phyloP scores from a whole-genome alignment of 192 early-diverging fungal species.

The Rhizoclosmatium globosum region DNA sequence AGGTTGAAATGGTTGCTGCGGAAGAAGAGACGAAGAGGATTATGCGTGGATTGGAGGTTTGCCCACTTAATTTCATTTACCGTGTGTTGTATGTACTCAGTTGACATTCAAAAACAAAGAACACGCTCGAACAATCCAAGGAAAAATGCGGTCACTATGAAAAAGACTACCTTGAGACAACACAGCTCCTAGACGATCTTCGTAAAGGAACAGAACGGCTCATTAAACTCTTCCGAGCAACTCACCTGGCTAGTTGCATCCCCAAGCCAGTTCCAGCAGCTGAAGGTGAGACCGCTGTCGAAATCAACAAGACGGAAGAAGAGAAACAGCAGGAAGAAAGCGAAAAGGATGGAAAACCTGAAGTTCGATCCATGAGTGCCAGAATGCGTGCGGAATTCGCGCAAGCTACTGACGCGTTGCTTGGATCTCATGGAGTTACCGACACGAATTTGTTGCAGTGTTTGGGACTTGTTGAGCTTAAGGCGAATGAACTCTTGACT shows the following conservation, averaged over 20 bases:
- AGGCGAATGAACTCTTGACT: slow-evolving; percentile 62
- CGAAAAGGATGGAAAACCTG: slow-evolving; percentile 4
- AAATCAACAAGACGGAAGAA: slow-evolving; percentile 4
- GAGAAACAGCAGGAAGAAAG: not conserved
- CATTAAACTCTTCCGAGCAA: slow-evolving; percentile 43
- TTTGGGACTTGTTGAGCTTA: slow-evolving; percentile 61
- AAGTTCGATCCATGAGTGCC: slow-evolving; percentile 12
- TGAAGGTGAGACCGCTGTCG: not conserved
- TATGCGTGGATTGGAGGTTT: slow-evolving; percentile 55
- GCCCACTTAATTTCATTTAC: not conserved
- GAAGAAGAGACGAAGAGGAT: slow-evolving; percentile 54
- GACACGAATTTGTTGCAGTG: slow-evolving; percentile 57
- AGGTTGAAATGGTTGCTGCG: slow-evolving; percentile 48
- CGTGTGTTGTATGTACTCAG: slow-evolving; percentile 2
- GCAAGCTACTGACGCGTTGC: slow-evolving; percentile 34
- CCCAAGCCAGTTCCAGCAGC: slow-evolving; percentile 22
- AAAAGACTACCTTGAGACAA: slow-evolving; percentile 51
- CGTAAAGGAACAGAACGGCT: slow-evolving; percentile 49
- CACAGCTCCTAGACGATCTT: slow-evolving; percentile 45
- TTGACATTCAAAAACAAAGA: slow-evolving; percentile 29
- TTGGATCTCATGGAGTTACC: slow-evolving; percentile 48
- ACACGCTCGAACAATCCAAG: slow-evolving; percentile 42
- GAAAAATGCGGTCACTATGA: slow-evolving; percentile 46
- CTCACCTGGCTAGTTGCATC: slow-evolving; percentile 6
- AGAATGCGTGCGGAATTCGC: slow-evolving; percentile 41